Evolutionary conservation across 768 basidiomycete genomes (phyloP), one percentile per base, ranked within the genome.

Genomic region (Lactarius vividus): DNA sequence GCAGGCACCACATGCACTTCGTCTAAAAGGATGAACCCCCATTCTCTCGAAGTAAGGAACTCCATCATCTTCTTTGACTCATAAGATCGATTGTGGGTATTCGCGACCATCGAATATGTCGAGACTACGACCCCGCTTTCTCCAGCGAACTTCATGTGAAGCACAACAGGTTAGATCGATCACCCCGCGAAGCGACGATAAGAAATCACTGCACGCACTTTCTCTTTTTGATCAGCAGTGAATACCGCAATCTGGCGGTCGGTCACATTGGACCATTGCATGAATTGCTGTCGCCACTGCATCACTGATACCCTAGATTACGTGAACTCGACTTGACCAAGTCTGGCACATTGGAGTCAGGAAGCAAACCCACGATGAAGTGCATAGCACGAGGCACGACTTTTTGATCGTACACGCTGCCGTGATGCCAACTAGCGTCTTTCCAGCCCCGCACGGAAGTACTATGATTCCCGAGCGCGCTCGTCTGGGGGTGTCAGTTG

Each of bases 31-130:
- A 99, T 91, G 78, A 98, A 98, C 10, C 97, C 97, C 97, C 97
- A 99, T 77, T 99, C 97, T 61, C 96, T 82, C n/a, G 94, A 95
- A 33, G 94, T 94, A 54, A 99, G 77, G 74, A 98, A 99, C 71
- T 99, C 96, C 97, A 99, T 99, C 93, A 98, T 98, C 81, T 98
- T 97, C 80, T 97, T 95, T 20, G 97, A 92, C 74, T 96, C 95
- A 75, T 98, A 94, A n/a, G 97, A 97, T 70, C 97, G 87, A 75
- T 98, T 97, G 73, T 95, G 92, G 3, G 94, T 97, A 75, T 98
- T 98, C 35, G 97, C 96, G 59, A 99, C 96, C 97, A 99, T 99
- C 4, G 96, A 98, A 75, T 99, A 99, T 13, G 97, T 98, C 37
- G 96, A 98, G 29, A 99, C 91, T 37, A 99, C 96, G 68, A 99